Evolutionary conservation across 2,329 filamentous ascomycete genomes (phyloP).

Genomic region (Monosporascus sp.): DNA sequence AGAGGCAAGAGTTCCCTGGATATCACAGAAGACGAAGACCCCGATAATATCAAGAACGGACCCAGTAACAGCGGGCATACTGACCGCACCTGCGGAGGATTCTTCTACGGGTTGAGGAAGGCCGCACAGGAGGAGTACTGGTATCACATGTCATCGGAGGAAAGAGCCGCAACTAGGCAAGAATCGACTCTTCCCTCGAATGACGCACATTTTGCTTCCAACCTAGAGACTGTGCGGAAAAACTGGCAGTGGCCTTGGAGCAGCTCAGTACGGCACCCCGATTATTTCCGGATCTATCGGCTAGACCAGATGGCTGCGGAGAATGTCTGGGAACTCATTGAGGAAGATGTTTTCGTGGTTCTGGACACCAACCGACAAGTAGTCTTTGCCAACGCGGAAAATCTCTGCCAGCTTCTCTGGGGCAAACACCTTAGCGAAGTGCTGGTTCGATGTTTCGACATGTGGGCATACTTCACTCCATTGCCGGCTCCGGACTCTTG

Average conservation of each 20-base stretch:
- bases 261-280: background rate
- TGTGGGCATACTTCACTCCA: constrained; percentile 7
- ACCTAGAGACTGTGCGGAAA: background rate
- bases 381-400: constrained; percentile 8
- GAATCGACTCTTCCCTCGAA: background rate
- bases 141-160: background rate
- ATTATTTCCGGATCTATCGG: background rate
- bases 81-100: too few relatives aligned
- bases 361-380: constrained; percentile 5
- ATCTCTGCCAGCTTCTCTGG: constrained; percentile 5
- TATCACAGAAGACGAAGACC: too few relatives aligned
- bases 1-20: too few relatives aligned
- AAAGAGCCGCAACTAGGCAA: background rate
- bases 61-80: too few relatives aligned
- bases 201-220: background rate
- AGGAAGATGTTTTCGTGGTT: background rate
- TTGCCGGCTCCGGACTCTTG: constrained; percentile 4
- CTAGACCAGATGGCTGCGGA: background rate
- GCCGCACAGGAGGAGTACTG: too few relatives aligned
- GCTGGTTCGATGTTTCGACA: constrained; percentile 3
- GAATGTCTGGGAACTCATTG: background rate
- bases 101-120: too few relatives aligned
- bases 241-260: background rate
- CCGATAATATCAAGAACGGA: too few relatives aligned
- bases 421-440: constrained; percentile 1